These are phyloP conservation scores for Dissoconium aciculare DNA, from an alignment of 2,329 filamentous ascomycete species.

Conservation along the genomic window DNA sequence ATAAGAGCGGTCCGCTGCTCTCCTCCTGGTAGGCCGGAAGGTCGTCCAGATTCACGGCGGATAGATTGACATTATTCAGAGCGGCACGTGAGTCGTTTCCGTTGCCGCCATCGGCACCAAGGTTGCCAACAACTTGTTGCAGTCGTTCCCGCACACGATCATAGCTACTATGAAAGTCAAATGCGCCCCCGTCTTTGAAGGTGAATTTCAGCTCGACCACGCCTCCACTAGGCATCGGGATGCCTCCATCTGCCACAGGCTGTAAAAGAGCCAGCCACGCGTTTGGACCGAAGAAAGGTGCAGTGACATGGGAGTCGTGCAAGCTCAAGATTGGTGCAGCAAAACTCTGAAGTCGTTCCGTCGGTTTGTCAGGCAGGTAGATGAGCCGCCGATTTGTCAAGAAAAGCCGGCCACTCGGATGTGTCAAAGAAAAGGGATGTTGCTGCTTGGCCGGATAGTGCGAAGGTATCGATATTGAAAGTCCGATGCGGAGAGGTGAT, in stretches of 20 bases:
- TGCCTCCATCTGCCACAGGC: conserved; percentile 69
- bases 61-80: conserved; percentile 35
- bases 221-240: conserved; percentile 54
- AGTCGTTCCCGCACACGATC: conserved; percentile 73
- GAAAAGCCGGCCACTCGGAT: conserved; percentile 15
- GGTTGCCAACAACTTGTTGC: conserved; percentile 63
- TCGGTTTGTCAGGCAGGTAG: conserved; percentile 63
- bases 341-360: conserved; percentile 64
- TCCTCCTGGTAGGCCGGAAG: conserved; percentile 70
- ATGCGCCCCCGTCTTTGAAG: conserved; percentile 91
- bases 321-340: conserved; percentile 77
- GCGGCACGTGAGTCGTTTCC: conserved; percentile 20
- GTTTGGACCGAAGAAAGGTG: conserved; percentile 87
- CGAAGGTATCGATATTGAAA: conserved; percentile 41
- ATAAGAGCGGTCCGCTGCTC: conserved; percentile 26
- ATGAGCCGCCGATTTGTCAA: conserved; percentile 48
- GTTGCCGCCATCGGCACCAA: conserved; percentile 28
- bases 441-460: conserved; percentile 51
- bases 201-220: conserved; percentile 69
- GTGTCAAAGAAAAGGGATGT: conserved; percentile 19
- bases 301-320: conserved; percentile 69
- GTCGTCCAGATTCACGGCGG: conserved; percentile 65
- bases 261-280: conserved; percentile 70
- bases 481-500: conserved; percentile 62
- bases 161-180: conserved; percentile 72